Conservation (phyloP, 768 basidiomycete genomes). For the Lactarius vividus region DNA sequence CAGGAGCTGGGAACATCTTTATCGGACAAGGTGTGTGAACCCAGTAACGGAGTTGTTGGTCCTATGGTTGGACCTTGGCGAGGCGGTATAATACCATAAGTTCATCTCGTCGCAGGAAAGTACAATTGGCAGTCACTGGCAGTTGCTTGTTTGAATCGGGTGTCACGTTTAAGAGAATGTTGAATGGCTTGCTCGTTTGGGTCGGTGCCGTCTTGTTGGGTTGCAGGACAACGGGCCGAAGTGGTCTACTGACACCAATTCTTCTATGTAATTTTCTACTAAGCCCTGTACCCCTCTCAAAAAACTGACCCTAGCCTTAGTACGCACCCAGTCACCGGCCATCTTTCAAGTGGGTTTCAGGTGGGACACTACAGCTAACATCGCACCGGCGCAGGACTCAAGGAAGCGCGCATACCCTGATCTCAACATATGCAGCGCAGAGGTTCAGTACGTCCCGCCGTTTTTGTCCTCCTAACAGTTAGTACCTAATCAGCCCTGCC, state of each 20-base stretch:
- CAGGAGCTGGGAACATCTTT: not conserved
- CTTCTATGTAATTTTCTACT: too few species aligned
- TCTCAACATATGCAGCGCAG: conserved; percentile 57
- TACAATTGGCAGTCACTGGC: not conserved
- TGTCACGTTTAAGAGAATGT: too few species aligned
- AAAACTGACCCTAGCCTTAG: not conserved
- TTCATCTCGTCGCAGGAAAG: not conserved
- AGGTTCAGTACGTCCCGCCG: conserved; percentile 38
- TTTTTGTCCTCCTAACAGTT: too few species aligned
- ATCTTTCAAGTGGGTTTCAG: too few species aligned
- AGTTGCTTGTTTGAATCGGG: not conserved
- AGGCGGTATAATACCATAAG: not conserved
- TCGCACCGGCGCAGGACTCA: conserved; percentile 53
- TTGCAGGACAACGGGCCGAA: too few species aligned
- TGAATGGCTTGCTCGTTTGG: too few species aligned
- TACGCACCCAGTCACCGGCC: not conserved
- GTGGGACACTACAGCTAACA: not conserved
- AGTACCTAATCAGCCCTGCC: too few species aligned
- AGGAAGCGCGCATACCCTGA: conserved; percentile 80
- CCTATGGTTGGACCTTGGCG: too few species aligned
- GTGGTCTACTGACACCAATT: too few species aligned
- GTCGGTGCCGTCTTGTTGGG: too few species aligned
- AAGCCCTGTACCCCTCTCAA: too few species aligned
- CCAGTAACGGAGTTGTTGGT: not conserved
- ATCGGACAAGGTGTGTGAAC: not conserved